A percentile compares a stretch with the other conserved stretches of the same genome.
phyloP scores from a whole-genome alignment of 1,284 basidiomycete species.

The Mycosarcoma mackinlayi region DNA sequence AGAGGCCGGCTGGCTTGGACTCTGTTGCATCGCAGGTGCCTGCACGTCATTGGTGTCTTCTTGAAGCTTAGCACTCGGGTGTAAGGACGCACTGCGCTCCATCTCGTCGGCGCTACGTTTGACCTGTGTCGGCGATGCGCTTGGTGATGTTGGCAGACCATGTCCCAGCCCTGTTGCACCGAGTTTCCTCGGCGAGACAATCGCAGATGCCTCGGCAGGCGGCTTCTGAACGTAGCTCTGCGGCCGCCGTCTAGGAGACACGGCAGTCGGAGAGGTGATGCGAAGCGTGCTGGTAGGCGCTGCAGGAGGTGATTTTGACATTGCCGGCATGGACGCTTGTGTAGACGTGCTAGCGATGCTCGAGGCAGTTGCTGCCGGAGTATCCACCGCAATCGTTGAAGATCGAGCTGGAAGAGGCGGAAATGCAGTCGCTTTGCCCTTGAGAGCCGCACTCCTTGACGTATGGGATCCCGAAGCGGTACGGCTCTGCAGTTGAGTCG shows the following conservation, averaged over 20 bases:
- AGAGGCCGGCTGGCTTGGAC: conserved; percentile 16
- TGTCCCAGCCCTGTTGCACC: conserved; percentile 19
- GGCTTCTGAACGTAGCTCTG: conserved; percentile 38
- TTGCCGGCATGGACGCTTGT: neutral
- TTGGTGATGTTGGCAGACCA: conserved; percentile 19
- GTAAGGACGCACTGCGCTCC: conserved; percentile 21
- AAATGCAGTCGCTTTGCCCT: conserved; percentile 12
- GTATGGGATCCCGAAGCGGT: conserved; percentile 6
- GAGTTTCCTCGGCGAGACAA: conserved; percentile 24
- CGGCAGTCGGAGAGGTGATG: conserved; percentile 1
- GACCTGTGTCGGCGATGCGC: conserved; percentile 6
- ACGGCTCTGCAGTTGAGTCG: conserved; percentile 31
- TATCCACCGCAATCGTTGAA: conserved; percentile 15
- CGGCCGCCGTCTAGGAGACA: conserved; percentile 20
- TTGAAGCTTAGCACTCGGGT: conserved; percentile 3
- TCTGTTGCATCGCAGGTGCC: conserved; percentile 3
- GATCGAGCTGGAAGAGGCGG: conserved; percentile 3
- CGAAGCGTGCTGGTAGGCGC: neutral
- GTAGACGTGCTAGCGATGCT: neutral
- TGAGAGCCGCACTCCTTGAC: conserved; percentile 1
- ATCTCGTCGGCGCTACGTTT: conserved; percentile 44
- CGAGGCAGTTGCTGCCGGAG: neutral
- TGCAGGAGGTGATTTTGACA: neutral
- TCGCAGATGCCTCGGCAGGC: conserved; percentile 19
- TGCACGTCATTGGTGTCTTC: neutral